A percentile compares a stretch with the other conserved stretches of the same genome.
phyloP scores from a whole-genome alignment of 2,329 filamentous ascomycete species.

The Fusarium redolens region DNA sequence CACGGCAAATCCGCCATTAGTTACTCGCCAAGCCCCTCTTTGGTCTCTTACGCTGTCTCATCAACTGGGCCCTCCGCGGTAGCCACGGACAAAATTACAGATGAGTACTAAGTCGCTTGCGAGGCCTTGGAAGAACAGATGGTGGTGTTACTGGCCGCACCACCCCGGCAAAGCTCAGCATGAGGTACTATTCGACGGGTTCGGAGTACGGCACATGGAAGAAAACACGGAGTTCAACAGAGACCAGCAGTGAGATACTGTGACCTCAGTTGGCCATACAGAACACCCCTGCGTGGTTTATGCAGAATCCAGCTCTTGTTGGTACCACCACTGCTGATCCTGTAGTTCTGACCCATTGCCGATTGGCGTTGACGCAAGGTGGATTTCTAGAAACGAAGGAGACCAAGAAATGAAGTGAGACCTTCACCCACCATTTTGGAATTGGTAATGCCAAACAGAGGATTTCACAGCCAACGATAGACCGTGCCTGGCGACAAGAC shows the following conservation, averaged over 20 bases:
- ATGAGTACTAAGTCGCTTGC: background rate
- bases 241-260: conserved; percentile 2
- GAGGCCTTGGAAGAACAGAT: background rate
- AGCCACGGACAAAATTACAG: background rate
- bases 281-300: conserved; percentile 7
- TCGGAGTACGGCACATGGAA: conserved; percentile 3
- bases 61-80: background rate
- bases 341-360: conserved; percentile 19
- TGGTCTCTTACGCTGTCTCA: background rate
- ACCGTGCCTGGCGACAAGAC: conserved; percentile 26
- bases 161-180: conserved; percentile 1
- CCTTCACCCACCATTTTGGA: conserved; percentile 22
- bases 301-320: conserved; percentile 17
- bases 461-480: conserved; percentile 36
- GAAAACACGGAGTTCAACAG: conserved; percentile 1
- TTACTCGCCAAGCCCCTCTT: background rate
- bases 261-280: conserved; percentile 5
- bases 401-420: conserved; percentile 37
- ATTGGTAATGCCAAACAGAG: conserved; percentile 13
- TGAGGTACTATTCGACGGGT: background rate
- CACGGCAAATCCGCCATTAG: background rate
- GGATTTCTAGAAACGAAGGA: conserved; percentile 39
- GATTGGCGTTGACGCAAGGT: conserved; percentile 23
- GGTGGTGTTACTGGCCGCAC: conserved; percentile 13
- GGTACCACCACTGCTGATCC: conserved; percentile 14